A percentile compares a stretch with the other conserved stretches of the same genome.
These are phyloP conservation scores for Claviceps sp. DNA, from an alignment of 2,329 filamentous ascomycete species.

Conservation along the genomic window DNA sequence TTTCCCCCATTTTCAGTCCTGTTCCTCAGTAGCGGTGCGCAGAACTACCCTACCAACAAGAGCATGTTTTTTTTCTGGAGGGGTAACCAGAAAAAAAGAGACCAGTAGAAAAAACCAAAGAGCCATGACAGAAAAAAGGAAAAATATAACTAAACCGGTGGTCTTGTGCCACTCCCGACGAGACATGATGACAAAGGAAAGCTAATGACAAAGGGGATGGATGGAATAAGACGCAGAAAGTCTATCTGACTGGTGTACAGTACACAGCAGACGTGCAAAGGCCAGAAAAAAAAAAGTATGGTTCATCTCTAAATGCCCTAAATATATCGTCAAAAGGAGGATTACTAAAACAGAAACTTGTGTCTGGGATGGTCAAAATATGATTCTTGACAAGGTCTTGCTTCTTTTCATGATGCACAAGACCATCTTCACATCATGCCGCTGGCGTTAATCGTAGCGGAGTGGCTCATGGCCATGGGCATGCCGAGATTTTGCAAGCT, in stretches of 20 bases:
- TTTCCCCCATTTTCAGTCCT: background rate
- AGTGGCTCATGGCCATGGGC: constrained; percentile 50
- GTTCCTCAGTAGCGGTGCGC: too few relatives aligned
- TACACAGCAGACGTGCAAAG: too few relatives aligned
- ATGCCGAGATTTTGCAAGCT: constrained; percentile 48
- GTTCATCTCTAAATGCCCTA: background rate
- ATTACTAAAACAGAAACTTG: constrained; percentile 4
- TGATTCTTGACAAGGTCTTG: background rate
- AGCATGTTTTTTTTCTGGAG: background rate
- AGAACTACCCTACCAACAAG: background rate
- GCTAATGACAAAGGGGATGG: constrained; percentile 10
- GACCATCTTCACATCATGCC: constrained; percentile 27
- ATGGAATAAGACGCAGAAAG: constrained; percentile 4
- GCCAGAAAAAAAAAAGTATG: background rate
- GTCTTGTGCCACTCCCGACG: too few relatives aligned
- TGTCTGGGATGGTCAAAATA: background rate
- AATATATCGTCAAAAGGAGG: constrained; percentile 4
- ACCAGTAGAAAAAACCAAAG: too few relatives aligned
- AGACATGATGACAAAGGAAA: constrained; percentile 7
- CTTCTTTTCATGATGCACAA: background rate
- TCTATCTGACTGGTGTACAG: background rate
- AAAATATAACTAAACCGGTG: background rate
- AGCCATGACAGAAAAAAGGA: background rate
- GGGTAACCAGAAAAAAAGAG: background rate
- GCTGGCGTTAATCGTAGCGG: constrained; percentile 30